Base-by-base conservation (phyloP, 1,284 basidiomycete genomes). In the Boletus hoseneyae region DNA sequence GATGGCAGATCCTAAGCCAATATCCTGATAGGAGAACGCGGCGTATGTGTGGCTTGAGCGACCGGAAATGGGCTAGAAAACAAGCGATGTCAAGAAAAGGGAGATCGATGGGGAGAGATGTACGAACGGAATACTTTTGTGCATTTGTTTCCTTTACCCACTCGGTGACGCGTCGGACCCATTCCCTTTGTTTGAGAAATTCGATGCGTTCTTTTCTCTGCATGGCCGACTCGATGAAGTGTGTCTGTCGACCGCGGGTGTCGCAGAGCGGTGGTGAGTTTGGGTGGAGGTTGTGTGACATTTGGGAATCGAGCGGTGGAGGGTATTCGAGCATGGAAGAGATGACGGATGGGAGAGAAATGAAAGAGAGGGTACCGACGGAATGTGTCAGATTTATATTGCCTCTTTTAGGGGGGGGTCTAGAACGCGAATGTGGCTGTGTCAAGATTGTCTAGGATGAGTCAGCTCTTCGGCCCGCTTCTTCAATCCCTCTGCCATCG, bases 401-500 rank as follows among this genome's bases (percentile, higher is more conserved):
- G 23, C 15, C 19, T 49, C 19, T 29, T 45, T 18, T 37, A 50
- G 40, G 45, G 23, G n/a, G 40, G 42, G 56, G 52, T 54, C 62
- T 66, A 57, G 65, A 65, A 54, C 54, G 43, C 33, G 45, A 12
- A 3, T 15, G 61, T 67, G 63, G 63, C 63, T 48, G 62, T 64
- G 63, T 35, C 19, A 10, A 42, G 48, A 61, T 64, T 63, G 67
- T 69, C 64, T 64, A 39, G 38, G 48, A 57, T 66, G 44, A 54
- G 54, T 68, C 54, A 61, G 48, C 57, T 63, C 60, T 63, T 87
- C 85, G 0, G 78, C 67, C 36, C 75, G 62, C 46, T 57, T 64
- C 64, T 86, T 86, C 58, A 88, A 64, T 0, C 73, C 78, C 44
- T 79, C 74, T 1, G 77, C 80, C 70, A 82, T 80, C 0, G 78